A percentile compares a stretch with the other conserved stretches of the same genome.
Conservation (phyloP, 148 eudicot genomes). For the Euryodendron excelsum region DNA sequence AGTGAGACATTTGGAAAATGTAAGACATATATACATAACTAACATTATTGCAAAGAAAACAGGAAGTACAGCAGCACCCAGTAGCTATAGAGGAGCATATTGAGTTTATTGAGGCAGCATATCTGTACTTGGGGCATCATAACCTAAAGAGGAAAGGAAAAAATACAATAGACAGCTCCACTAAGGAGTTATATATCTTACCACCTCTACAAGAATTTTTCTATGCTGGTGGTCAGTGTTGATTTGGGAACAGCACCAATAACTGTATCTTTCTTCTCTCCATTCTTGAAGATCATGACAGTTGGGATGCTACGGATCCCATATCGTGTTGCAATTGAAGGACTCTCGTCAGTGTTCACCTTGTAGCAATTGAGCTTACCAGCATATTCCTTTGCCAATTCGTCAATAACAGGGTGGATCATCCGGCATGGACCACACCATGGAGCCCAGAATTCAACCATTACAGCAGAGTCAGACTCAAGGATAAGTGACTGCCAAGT, state of each 20-base stretch:
- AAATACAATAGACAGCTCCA: neutral
- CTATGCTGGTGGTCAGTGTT: constrained; percentile 64
- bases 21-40: constrained; percentile 1
- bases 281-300: constrained; percentile 74
- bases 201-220: constrained; percentile 60
- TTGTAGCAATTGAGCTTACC: constrained; percentile 85
- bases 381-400: constrained; percentile 61
- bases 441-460: constrained; percentile 97
- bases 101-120: constrained; percentile 11
- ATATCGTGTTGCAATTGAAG: constrained; percentile 63
- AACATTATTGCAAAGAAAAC: neutral
- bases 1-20: neutral
- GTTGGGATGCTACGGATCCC: constrained; percentile 96
- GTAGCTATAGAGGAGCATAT: constrained; percentile 15
- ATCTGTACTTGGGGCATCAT: neutral
- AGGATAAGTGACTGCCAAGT: constrained; percentile 67
- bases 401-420: constrained; percentile 71
- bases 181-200: constrained; percentile 4
- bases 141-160: neutral
- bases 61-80: constrained; percentile 1
- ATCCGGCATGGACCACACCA: constrained; percentile 98
- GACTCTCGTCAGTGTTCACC: constrained; percentile 82
- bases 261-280: constrained; percentile 88
- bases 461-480: constrained; percentile 52
- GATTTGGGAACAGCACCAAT: constrained; percentile 95